Base-by-base conservation (phyloP, 148 eudicot species). In the Polygonum maritimum region DNA sequence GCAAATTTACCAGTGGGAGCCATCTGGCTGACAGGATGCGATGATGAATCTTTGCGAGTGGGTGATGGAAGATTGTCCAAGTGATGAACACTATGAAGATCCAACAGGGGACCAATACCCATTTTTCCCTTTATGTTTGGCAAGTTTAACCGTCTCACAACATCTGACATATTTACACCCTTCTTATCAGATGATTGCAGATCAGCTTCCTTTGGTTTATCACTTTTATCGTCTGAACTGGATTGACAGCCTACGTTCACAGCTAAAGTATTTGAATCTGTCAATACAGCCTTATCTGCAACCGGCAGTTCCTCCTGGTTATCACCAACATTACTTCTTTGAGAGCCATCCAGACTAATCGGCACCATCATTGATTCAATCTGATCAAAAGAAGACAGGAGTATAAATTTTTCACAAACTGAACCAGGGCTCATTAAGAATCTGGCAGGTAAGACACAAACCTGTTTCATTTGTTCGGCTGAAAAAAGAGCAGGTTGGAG, bases 21-120 rank as follows among this genome's bases (percentile, higher is more conserved):
- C 49, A 35, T 78, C 48, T 79, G 82, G 45, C 51, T 83, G 54
- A 79, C 51, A 39, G 84, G 85, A 54, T 85, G 69, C 33, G 81
- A 12, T 4, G 84, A 76, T 48, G 85, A 65, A 33, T 81, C 57
- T 81, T 85, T 88, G 74, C 91, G 79, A n/a, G 99, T 95, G 31
- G 99, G 98, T 57, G 99, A 95, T 49, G 97, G 99, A 78, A 92
- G 98, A 75, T 90, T 91, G 79, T 92, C 99, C 75, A 79, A 90
- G 78, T 95, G 94, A 74, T 95, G 97, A 86, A 83, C 94, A 79
- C 88, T 88, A 78, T 95, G 97, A 82, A 86, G 91, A 79, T 95
- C 98, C 76, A 95, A 81, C 65, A 91, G 79, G 41, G 92, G 97
- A 76, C 87, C 78, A 83, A 79, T 79, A 84, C 55, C 54, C 79